These are phyloP conservation scores for Echeveria elegans DNA, from an alignment of 164 flowering plant species.

Conservation along the genomic window DNA sequence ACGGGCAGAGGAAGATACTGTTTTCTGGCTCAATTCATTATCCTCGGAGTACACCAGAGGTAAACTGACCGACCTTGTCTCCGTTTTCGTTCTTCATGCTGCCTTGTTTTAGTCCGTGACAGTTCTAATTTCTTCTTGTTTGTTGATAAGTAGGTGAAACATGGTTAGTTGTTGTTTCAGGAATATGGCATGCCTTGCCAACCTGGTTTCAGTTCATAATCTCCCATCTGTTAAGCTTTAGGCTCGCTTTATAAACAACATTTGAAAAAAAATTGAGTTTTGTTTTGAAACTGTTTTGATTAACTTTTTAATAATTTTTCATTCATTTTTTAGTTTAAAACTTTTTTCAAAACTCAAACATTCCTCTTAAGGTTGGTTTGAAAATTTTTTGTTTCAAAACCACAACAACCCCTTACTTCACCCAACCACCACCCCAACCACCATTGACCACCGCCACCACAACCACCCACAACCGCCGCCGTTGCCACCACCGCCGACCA, in stretches of 20 bases:
- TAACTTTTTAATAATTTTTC: too few species aligned
- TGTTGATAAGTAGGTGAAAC: background rate
- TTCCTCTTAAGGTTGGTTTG: too few species aligned
- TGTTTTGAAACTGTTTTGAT: too few species aligned
- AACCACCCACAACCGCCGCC: too few species aligned
- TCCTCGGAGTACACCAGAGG: slow-evolving; percentile 38
- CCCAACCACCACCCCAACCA: too few species aligned
- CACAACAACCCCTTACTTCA: too few species aligned
- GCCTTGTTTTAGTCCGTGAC: background rate
- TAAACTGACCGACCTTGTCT: background rate
- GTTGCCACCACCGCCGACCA: too few species aligned
- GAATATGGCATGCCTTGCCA: background rate
- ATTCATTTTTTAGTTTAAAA: too few species aligned
- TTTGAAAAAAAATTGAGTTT: background rate
- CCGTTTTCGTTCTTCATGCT: background rate
- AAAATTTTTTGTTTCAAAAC: too few species aligned
- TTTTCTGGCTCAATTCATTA: slow-evolving; percentile 19
- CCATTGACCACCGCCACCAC: too few species aligned
- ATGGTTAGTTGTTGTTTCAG: background rate
- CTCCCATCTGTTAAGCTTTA: background rate
- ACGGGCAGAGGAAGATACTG: slow-evolving; percentile 22
- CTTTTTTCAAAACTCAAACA: too few species aligned
- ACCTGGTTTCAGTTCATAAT: background rate
- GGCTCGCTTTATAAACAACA: background rate
- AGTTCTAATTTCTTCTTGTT: background rate